Conservation (phyloP, 2,329 filamentous ascomycete genomes). For the Botrytis porri region DNA sequence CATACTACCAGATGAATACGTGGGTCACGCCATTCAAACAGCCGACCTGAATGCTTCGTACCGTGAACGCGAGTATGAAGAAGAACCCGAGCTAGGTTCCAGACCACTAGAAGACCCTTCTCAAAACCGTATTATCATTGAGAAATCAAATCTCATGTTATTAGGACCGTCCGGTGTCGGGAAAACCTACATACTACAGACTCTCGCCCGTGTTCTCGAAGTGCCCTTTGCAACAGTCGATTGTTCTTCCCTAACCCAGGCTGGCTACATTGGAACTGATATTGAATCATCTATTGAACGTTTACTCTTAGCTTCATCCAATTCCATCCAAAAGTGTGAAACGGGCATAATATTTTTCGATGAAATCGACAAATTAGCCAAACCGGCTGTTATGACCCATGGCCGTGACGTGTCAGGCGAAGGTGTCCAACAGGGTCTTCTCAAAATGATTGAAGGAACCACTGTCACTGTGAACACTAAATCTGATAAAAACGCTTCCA, state of each 20-base stretch:
- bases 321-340: constrained; percentile 80
- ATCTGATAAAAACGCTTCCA: constrained; percentile 48
- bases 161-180: constrained; percentile 92
- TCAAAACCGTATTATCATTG: constrained; percentile 50
- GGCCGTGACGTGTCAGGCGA: constrained; percentile 94
- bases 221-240: constrained; percentile 95
- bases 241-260: constrained; percentile 93
- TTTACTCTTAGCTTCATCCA: constrained; percentile 84
- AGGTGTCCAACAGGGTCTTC: constrained; percentile 89
- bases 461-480: constrained; percentile 92
- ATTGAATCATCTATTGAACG: constrained; percentile 94
- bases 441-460: constrained; percentile 95
- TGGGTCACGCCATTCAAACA: constrained; percentile 44
- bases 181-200: constrained; percentile 87
- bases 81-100: constrained; percentile 29
- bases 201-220: constrained; percentile 85
- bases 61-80: constrained; percentile 16
- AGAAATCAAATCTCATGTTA: constrained; percentile 92
- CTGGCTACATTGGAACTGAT: constrained; percentile 96
- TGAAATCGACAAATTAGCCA: constrained; percentile 96
- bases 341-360: constrained; percentile 93
- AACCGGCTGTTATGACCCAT: constrained; percentile 69
- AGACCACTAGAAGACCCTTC: constrained; percentile 21
- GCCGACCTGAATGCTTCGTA: constrained; percentile 31
- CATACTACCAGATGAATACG: constrained; percentile 50